Evolutionary conservation across 306 rosid species (phyloP), one percentile per base, ranked within the genome.

Genomic region (apple (Malus domestica)): DNA sequence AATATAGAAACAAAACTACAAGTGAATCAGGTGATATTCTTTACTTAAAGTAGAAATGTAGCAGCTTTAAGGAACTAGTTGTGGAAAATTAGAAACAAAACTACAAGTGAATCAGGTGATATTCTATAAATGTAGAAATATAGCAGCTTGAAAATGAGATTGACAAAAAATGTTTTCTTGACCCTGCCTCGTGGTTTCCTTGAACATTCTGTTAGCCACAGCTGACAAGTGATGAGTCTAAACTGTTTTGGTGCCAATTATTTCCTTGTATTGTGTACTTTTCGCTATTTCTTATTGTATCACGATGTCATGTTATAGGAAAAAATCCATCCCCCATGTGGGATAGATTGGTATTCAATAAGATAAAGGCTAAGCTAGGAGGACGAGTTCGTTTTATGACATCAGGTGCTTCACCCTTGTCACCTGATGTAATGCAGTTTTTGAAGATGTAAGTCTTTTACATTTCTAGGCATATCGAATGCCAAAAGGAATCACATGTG

Each of bases 341-440:
- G 99, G 99, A 96, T 84, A 89, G 85, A 84, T 87, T 96, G 84
- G 98, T 96, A 77, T 96, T 96, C 88, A 93, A 90, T 64, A 96
- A 96, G 86, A 96, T 96, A 85, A 96, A 87, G 85, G 99, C 82
- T 65, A 96, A 76, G 87, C 89, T 96, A 66, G 99, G 99, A 83
- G 99, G 99, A 67, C 88, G 98, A 59, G 97, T 96, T 82, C 99
- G 99, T 68, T 64, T 93, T 25, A 84, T 96, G 88, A 82, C 59
- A 69, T 93, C 99, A 49, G 99, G 99, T 76, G 99, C 99, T 80
- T 96, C 99, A 61, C 99, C 99, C 25, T 85, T 96, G 88, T 96
- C 99, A 63, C 91, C 99, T 16, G 99, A 93, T 85, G 80, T 96
- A 71, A 80, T 96, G 99, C 97, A 96, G 40, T 96, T 96, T 85